phyloP scores from a whole-genome alignment of 192 early-diverging fungal genomes.

The Jimgerdemannia lactiflua region DNA sequence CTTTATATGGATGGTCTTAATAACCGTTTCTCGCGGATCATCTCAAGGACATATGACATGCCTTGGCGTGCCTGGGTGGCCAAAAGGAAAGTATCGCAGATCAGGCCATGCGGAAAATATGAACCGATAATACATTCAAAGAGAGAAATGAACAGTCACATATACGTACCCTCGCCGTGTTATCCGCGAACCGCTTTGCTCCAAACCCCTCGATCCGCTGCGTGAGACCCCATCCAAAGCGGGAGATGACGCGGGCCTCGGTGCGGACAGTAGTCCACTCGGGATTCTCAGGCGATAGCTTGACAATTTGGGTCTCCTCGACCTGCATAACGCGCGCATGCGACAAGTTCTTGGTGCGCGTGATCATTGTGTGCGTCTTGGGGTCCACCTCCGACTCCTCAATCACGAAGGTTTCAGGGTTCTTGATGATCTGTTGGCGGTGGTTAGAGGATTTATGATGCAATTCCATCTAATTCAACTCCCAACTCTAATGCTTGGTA shows the following conservation, averaged over 20 bases:
- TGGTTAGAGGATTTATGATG: no score
- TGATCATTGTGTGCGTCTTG: constrained; percentile 70
- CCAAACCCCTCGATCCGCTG: constrained; percentile 88
- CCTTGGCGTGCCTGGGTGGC: constrained; percentile 29
- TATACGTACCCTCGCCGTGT: constrained; percentile 54
- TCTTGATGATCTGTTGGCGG: constrained; percentile 64
- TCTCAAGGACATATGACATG: constrained; percentile 49
- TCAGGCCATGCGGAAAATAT: background rate
- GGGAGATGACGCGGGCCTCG: constrained; percentile 85
- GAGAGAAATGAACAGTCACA: background rate
- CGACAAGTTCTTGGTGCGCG: constrained; percentile 84
- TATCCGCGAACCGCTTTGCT: constrained; percentile 79
- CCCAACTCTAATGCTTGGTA: no score
- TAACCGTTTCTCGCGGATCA: constrained; percentile 37
- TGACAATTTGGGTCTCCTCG: constrained; percentile 85
- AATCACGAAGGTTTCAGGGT: constrained; percentile 85
- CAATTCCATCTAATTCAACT: no score
- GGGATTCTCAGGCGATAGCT: constrained; percentile 40
- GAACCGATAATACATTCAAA: no score
- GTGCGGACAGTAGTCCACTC: constrained; percentile 72
- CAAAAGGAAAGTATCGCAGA: background rate
- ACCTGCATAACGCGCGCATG: constrained; percentile 93
- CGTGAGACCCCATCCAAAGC: constrained; percentile 82
- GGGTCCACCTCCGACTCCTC: constrained; percentile 89
- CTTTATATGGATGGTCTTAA: background rate